Evolutionary conservation across 2,329 filamentous ascomycete species (phyloP).

Genomic region (Aspergillus arachidicola): DNA sequence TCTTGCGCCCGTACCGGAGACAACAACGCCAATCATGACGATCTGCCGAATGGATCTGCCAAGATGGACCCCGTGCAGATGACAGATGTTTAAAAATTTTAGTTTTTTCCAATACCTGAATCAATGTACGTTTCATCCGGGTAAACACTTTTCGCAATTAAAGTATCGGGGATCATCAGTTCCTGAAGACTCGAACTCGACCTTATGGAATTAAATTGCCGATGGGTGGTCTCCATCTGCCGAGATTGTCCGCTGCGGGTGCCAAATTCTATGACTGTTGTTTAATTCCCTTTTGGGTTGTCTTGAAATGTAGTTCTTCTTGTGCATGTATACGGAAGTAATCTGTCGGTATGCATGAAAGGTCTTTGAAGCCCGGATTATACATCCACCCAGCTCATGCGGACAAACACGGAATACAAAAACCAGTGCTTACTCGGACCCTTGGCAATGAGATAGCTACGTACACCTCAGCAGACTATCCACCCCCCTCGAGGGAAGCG

Average conservation of each 20-base stretch:
- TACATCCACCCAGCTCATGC: background rate
- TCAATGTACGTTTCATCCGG: background rate
- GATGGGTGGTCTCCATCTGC: background rate
- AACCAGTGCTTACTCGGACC: background rate
- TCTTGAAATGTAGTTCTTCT: background rate
- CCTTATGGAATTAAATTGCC: conserved; percentile 1
- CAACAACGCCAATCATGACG: conserved; percentile 35
- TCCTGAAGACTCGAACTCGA: conserved; percentile 11
- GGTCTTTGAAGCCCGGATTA: background rate
- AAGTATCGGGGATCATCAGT: conserved; percentile 12
- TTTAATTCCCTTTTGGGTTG: background rate
- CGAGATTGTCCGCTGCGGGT: background rate
- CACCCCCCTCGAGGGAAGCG: conserved; percentile 10
- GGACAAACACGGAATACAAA: background rate
- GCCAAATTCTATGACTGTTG: background rate
- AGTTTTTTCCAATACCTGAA: conserved; percentile 2
- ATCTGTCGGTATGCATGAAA: too few species aligned
- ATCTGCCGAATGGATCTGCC: conserved; percentile 42
- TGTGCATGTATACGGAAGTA: background rate
- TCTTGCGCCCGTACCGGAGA: conserved; percentile 17
- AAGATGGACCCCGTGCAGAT: conserved; percentile 39
- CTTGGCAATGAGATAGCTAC: background rate
- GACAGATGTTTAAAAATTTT: conserved; percentile 29
- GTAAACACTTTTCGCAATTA: conserved; percentile 2
- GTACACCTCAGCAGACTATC: background rate